Evolutionary conservation across 2,329 filamentous ascomycete genomes (phyloP), one percentile per base, ranked within the genome.

Genomic region (Calonectria pseudoturangicola): DNA sequence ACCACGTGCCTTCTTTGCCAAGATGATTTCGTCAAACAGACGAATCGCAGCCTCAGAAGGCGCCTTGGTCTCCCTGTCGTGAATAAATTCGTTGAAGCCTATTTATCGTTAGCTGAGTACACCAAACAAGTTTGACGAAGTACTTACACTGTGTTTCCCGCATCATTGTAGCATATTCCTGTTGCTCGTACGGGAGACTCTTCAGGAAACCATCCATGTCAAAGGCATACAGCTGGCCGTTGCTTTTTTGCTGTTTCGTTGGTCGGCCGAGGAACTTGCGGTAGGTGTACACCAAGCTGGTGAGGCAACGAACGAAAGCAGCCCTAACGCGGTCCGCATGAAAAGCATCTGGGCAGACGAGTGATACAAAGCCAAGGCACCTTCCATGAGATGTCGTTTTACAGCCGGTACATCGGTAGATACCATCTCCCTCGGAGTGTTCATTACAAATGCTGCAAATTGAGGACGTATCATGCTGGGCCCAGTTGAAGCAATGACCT

Each of bases 11-110:
- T 90, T 91, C 86, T 97, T 97, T 39, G 94, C 93, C 65, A 96
- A 87, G 78, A 97, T 94, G 79, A 97, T 92, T 82, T 96, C 93
- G 82, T 97, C 94, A 79, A 97, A 97, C 1, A 97, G 89, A 69
- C 93, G 93, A 79, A 96, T 92, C 2, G 88, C 84, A 0, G 93
- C 89, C 74, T 94, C 89, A 9, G 90, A 88, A 0, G 91, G 83
- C 2, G 91, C 87, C 9, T 89, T 90, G 27, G 87, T 91, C 84
- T 97, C 94, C 56, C 94, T 91, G 78, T 95, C 93, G 79, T 96
- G 93, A 74, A 97, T 94, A 82, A 97, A 97, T 82, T 96, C 94
- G 77, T 95, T 95, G 82, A 96, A 95, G 62, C 79, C 81, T 82
- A 66, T 74, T 73, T 73, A 74, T 62, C 45, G 28, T 72, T 68